A percentile compares a stretch with the other conserved stretches of the same genome.
phyloP scores from a whole-genome alignment of 495 filamentous ascomycete genomes.

The Aspergillus saccharolyticus region DNA sequence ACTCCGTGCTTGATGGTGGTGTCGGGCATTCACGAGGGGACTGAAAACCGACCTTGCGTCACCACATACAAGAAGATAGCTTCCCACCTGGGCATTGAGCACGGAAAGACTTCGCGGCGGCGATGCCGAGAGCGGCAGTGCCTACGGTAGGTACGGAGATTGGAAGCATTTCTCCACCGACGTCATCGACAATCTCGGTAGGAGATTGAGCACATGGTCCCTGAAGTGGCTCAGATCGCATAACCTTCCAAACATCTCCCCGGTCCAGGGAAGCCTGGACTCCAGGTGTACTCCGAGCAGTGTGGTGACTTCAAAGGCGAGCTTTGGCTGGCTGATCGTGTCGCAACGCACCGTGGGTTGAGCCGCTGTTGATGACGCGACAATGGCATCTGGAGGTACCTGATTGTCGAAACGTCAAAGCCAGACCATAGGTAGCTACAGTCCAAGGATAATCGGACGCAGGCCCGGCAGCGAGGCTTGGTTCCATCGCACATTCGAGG shows the following conservation, averaged over 20 bases:
- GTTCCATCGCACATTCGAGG: slow-evolving; percentile 6
- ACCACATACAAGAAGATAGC: neutral
- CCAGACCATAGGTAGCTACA: slow-evolving; percentile 12
- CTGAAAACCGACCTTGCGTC: slow-evolving; percentile 10
- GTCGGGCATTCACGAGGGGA: slow-evolving; percentile 5
- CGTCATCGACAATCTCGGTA: neutral
- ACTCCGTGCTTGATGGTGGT: slow-evolving; percentile 6
- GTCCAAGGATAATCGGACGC: slow-evolving; percentile 8
- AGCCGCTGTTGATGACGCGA: neutral
- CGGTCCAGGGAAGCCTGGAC: neutral
- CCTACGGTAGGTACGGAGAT: neutral
- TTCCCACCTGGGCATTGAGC: slow-evolving; percentile 13
- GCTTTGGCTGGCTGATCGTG: neutral
- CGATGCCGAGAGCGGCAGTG: slow-evolving; percentile 11
- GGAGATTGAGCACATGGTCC: slow-evolving; percentile 6
- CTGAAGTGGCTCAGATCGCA: slow-evolving; percentile 8
- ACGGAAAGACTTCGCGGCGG: slow-evolving; percentile 16
- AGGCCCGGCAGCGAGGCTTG: slow-evolving; percentile 13
- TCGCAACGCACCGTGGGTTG: neutral
- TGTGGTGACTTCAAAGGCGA: neutral
- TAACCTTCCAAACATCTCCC: neutral
- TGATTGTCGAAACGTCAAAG: slow-evolving; percentile 6
- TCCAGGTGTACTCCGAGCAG: neutral
- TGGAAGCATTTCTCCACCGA: neutral
- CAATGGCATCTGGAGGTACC: neutral